These are phyloP conservation scores for Musa balbisiana DNA, from an alignment of 202 grass and related monocot genomes.

Conservation along the genomic window DNA sequence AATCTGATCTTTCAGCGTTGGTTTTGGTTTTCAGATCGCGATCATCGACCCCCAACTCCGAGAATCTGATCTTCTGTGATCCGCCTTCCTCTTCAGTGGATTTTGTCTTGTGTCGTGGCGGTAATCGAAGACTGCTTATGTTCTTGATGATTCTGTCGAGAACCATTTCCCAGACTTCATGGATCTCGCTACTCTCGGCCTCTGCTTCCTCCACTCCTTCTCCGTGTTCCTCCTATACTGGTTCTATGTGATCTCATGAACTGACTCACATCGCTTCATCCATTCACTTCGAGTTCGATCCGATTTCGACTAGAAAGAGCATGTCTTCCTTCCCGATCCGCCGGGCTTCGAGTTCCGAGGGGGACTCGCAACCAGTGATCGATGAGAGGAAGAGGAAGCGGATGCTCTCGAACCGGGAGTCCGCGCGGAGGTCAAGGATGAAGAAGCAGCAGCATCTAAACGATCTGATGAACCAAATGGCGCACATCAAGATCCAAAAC, in stretches of 20 bases:
- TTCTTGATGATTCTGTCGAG: neutral
- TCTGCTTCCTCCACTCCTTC: constrained; percentile 75
- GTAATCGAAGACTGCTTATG: neutral
- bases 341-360: constrained; percentile 22
- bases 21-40: neutral
- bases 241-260: constrained; percentile 82
- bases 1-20: constrained; percentile 20
- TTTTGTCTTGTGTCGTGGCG: neutral
- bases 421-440: constrained; percentile 48
- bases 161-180: constrained; percentile 19
- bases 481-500: constrained; percentile 36
- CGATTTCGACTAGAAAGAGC: constrained; percentile 15
- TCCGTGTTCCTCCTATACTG: constrained; percentile 88
- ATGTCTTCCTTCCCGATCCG: constrained; percentile 23
- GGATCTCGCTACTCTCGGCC: constrained; percentile 38
- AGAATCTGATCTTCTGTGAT: neutral
- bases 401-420: constrained; percentile 75
- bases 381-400: constrained; percentile 59
- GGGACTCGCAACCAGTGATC: constrained; percentile 18
- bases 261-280: constrained; percentile 15
- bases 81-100: too few species aligned
- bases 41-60: too few species aligned
- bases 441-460: constrained; percentile 54
- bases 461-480: constrained; percentile 24
- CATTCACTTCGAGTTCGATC: constrained; percentile 6